Evolutionary conservation across 495 filamentous ascomycete genomes (phyloP).

Genomic region (Hypomontagnella monticulosa): DNA sequence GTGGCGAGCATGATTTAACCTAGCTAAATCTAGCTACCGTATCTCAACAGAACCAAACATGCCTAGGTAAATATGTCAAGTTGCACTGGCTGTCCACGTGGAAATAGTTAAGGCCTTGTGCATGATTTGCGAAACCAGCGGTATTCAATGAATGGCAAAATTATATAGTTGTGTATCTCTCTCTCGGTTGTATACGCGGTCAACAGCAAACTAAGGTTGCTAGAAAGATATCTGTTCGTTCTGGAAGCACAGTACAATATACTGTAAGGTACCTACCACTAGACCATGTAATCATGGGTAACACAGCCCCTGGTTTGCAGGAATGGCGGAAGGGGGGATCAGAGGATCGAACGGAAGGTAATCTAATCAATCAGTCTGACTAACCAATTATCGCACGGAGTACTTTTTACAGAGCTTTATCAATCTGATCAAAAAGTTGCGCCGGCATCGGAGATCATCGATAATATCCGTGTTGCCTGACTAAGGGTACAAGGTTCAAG

Average conservation of each 20-base stretch:
- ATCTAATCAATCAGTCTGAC: conserved; percentile 40
- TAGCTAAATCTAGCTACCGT: background rate
- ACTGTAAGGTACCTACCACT: conserved; percentile 3
- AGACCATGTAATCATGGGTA: background rate
- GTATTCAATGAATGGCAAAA: background rate
- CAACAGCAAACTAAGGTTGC: background rate
- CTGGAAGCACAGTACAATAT: conserved; percentile 25
- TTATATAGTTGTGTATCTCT: background rate
- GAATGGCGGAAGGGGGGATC: conserved; percentile 34
- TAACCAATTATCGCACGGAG: conserved; percentile 17
- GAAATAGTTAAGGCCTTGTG: background rate
- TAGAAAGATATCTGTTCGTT: conserved; percentile 1
- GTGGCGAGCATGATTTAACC: no score
- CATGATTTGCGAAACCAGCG: background rate
- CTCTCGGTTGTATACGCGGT: background rate
- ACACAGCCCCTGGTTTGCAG: conserved; percentile 26
- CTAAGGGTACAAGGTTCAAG: conserved; percentile 8
- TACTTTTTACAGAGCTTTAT: conserved; percentile 24
- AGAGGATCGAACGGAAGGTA: conserved; percentile 28
- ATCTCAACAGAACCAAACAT: background rate
- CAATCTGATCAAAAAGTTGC: conserved; percentile 27
- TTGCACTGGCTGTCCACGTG: background rate
- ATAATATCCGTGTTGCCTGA: background rate
- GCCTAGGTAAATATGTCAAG: no score
- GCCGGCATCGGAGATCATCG: conserved; percentile 27